Conservation (phyloP, 2,329 filamentous ascomycete species). For the Dothiorella sarmentorum region DNA sequence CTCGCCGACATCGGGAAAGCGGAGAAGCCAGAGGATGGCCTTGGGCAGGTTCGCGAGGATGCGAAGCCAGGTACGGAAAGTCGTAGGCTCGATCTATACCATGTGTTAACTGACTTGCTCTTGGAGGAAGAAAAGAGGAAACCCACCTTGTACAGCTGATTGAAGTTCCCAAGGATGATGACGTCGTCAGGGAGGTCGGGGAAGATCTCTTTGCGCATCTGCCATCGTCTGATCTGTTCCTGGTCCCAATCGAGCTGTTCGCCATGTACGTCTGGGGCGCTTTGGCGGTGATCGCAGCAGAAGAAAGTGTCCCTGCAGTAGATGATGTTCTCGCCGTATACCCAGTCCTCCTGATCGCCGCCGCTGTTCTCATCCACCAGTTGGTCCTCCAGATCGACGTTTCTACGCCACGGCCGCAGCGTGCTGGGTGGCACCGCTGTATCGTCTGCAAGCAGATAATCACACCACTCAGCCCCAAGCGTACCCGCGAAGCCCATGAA, state of each 20-base stretch:
- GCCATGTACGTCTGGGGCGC: conserved; percentile 69
- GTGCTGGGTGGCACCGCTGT: conserved; percentile 81
- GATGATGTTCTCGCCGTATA: conserved; percentile 95
- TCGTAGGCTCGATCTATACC: conserved; percentile 86
- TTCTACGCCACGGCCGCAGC: conserved; percentile 73
- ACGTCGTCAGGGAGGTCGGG: conserved; percentile 75
- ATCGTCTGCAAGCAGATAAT: conserved; percentile 88
- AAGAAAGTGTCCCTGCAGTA: conserved; percentile 96
- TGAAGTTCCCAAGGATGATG: conserved; percentile 95
- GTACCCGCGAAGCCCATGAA: conserved; percentile 99
- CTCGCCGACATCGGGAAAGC: conserved; percentile 92
- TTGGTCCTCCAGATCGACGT: conserved; percentile 68
- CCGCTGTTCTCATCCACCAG: conserved; percentile 62
- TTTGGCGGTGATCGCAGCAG: conserved; percentile 95
- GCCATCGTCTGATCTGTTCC: conserved; percentile 79
- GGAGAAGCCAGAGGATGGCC: conserved; percentile 89
- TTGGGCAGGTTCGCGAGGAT: conserved; percentile 84
- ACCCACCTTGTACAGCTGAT: conserved; percentile 93
- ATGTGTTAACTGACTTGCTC: conserved; percentile 21
- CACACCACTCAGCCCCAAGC: conserved; percentile 95
- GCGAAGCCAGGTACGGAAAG: conserved; percentile 91
- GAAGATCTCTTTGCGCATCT: conserved; percentile 90
- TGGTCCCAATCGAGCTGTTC: conserved; percentile 72
- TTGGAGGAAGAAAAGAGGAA: not conserved
- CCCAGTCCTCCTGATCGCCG: conserved; percentile 72